Evolutionary conservation across 148 eudicot species (phyloP).

Genomic region (Camellia lanceoleosa): DNA sequence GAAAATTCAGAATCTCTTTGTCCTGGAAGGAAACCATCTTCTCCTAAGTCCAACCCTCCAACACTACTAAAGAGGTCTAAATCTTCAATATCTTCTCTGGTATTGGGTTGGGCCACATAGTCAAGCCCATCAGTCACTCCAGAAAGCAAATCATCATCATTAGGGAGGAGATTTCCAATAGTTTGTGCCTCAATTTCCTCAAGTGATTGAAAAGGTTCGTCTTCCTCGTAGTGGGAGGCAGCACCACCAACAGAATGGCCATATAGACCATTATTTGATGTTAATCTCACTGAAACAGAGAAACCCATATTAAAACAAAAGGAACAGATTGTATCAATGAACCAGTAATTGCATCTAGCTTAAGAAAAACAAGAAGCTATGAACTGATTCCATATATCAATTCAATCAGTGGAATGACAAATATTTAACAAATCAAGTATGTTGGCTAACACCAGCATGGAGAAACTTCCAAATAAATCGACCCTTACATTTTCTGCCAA

Average conservation of each 20-base stretch:
- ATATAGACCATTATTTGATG: conserved; percentile 37
- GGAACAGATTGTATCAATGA: not conserved
- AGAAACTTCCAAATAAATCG: not conserved
- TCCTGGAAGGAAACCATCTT: conserved; percentile 45
- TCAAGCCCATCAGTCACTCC: conserved; percentile 69
- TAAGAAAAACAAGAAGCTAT: not conserved
- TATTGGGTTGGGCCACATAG: conserved; percentile 30
- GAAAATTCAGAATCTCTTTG: conserved; percentile 32
- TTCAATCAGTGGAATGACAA: not conserved
- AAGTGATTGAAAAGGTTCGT: conserved; percentile 68
- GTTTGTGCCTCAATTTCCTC: conserved; percentile 92
- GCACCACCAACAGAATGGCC: conserved; percentile 61
- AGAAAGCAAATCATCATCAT: conserved; percentile 79
- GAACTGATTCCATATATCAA: not conserved
- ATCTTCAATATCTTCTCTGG: conserved; percentile 61
- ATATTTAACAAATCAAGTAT: conserved; percentile 1
- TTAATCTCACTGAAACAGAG: conserved; percentile 48
- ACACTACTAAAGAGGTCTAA: conserved; percentile 70
- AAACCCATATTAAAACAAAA: not conserved
- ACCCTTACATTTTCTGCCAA: conserved; percentile 60
- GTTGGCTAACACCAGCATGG: not conserved
- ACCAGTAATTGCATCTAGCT: not conserved
- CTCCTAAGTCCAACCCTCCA: conserved; percentile 90
- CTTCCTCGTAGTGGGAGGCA: conserved; percentile 53
- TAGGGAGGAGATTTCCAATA: conserved; percentile 87